phyloP scores from a whole-genome alignment of 2,329 filamentous ascomycete species.

The Colletotrichum lindemuthianum region DNA sequence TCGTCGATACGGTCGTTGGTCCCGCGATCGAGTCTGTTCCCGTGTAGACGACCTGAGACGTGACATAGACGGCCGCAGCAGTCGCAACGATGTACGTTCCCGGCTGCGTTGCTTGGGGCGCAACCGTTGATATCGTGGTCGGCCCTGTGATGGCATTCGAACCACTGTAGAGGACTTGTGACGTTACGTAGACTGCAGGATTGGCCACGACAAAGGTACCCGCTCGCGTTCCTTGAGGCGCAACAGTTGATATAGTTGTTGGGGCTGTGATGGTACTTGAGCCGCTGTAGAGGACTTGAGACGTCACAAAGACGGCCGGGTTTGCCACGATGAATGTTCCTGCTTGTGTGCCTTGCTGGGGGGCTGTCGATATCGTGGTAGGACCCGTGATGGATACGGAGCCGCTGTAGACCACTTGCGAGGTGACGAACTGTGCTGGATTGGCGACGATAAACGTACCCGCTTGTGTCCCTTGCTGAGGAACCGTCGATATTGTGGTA shows the following conservation, averaged over 20 bases:
- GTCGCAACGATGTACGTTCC: constrained; percentile 27
- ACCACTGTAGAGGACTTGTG: not conserved
- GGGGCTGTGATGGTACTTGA: not conserved
- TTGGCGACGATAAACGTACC: too few species aligned
- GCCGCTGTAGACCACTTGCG: constrained; percentile 16
- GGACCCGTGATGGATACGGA: not conserved
- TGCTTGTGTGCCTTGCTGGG: constrained; percentile 1
- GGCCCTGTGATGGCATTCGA: not conserved
- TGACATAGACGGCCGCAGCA: constrained; percentile 16
- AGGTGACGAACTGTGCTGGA: not conserved
- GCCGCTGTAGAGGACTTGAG: not conserved
- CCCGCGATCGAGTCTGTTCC: not conserved
- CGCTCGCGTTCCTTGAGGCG: constrained; percentile 11
- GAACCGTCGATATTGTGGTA: too few species aligned
- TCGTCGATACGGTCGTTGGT: constrained; percentile 1
- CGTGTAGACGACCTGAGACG: not conserved
- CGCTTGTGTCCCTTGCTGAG: too few species aligned
- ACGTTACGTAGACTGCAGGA: constrained; percentile 2
- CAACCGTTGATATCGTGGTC: constrained; percentile 19
- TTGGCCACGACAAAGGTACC: constrained; percentile 13
- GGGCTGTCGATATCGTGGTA: constrained; percentile 18
- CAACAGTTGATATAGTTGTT: constrained; percentile 7
- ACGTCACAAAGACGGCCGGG: constrained; percentile 9
- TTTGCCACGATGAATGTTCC: constrained; percentile 26
- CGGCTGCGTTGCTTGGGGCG: constrained; percentile 14